Percentiles rank a stretch among this genome's conserved stretches.
Conservation (phyloP, 352 stramenopile genomes). For the Phytophthora sp. region DNA sequence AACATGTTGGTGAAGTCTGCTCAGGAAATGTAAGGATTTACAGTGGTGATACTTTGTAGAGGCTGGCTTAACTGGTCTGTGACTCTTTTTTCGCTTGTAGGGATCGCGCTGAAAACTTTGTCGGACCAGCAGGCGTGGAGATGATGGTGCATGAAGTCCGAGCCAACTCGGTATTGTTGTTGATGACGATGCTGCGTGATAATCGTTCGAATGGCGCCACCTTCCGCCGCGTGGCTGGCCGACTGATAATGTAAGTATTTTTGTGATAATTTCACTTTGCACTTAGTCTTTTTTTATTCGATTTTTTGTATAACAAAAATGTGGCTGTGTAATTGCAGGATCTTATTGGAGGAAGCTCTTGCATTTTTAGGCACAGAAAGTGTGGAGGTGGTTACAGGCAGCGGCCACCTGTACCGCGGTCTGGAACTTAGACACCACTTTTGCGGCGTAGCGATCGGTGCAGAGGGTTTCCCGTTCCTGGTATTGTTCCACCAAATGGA, state of each 20-base stretch:
- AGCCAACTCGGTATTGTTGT: conserved; percentile 46
- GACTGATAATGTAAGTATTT: conserved; percentile 51
- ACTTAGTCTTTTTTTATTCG: neutral
- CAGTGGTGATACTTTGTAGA: neutral
- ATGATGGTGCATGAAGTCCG: conserved; percentile 53
- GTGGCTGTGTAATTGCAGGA: conserved; percentile 26
- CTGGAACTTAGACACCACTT: conserved; percentile 28
- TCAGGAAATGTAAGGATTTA: conserved; percentile 52
- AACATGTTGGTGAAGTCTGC: conserved; percentile 61
- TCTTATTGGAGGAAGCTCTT: conserved; percentile 65
- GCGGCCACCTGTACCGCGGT: conserved; percentile 41
- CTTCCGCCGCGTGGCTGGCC: conserved; percentile 48
- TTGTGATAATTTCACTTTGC: too few relatives aligned
- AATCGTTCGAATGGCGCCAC: conserved; percentile 26
- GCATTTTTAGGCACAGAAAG: conserved; percentile 35
- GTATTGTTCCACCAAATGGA: conserved; percentile 62
- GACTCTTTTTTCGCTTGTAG: conserved; percentile 14
- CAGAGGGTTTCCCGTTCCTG: conserved; percentile 53
- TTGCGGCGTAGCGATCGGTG: conserved; percentile 51
- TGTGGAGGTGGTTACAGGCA: conserved; percentile 43
- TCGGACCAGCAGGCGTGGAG: conserved; percentile 27
- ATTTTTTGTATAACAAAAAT: neutral
- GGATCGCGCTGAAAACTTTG: conserved; percentile 44
- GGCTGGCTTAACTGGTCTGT: too few relatives aligned
- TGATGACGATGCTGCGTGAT: conserved; percentile 60